Percentiles rank a stretch among this genome's conserved stretches.
Conservation (phyloP, 768 basidiomycete species). For the Lactarius quietus region DNA sequence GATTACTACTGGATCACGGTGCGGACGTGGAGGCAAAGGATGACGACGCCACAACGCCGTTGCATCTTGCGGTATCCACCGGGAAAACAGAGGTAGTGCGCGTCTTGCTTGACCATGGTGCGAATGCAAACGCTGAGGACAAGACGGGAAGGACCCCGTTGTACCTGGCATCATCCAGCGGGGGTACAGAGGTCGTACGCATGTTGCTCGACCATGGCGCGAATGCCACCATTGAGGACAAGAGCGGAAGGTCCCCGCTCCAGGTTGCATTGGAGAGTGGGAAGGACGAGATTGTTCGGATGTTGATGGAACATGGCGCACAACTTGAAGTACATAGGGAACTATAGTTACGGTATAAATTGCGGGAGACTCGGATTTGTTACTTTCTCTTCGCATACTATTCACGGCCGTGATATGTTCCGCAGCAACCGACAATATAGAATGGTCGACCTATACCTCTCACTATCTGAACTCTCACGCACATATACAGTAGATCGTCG, state of each 20-base stretch:
- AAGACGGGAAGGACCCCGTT: background rate
- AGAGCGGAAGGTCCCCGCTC: background rate
- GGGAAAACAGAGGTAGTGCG: background rate
- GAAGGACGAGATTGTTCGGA: background rate
- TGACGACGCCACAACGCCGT: background rate
- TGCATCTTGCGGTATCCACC: background rate
- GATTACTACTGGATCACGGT: background rate
- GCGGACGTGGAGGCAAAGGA: background rate
- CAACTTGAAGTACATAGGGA: no score
- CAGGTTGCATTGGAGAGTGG: background rate
- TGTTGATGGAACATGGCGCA: background rate
- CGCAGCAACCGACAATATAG: no score
- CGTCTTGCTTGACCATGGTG: background rate
- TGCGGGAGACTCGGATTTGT: no score
- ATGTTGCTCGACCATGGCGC: background rate
- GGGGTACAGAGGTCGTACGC: background rate
- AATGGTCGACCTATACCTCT: no score
- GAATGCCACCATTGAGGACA: background rate
- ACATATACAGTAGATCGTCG: no score
- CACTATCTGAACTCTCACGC: no score
- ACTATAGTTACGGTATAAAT: background rate
- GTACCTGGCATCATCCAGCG: background rate
- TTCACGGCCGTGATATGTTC: no score
- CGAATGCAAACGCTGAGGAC: background rate
- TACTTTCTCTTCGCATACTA: no score